Evolutionary conservation across 2,329 filamentous ascomycete species (phyloP), one percentile per base, ranked within the genome.

Genomic region (Colletotrichum cuscutae): DNA sequence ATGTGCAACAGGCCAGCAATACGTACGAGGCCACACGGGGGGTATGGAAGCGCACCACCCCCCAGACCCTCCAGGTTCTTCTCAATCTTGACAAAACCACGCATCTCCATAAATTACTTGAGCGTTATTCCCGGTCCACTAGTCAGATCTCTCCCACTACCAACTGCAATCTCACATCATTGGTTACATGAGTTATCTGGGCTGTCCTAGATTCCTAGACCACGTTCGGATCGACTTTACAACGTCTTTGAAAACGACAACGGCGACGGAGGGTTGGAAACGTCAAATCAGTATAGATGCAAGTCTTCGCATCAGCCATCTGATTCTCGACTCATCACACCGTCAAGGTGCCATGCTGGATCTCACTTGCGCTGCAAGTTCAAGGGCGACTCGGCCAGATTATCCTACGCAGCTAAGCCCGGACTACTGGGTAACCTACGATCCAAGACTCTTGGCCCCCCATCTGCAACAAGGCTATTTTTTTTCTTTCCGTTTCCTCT

Each of bases 401-500:
- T 65, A 56, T 60, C 59, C 30, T 64, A 59, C 65, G 65, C 65
- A 70, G 15, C 35, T 60, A n/a, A 52, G 26, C 22, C 70, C 54
- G 63, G 37, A 19, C 30, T 46, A 26, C 65, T 54, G 65, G 19
- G 65, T 62, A 49, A 49, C 42, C 42, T 19, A 54, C 54, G 52
- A 19, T 64, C 65, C 70, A 69, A 69, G 65, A 69, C 61, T 72
- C 66, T 70, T 70, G 66, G 69, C 66, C 66, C 70, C 66, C 66
- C 66, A 70, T 72, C 60, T 28, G 32, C 52, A 42, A 56, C 52
- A 59, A 49, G 26, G 53, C 54, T 49, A 8, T 32, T 46, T 65
- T 49, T 24, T 19, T 64, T 49, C 26, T 69, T 37, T 28, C 59
- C 42, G 59, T 65, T 64, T 69, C 28, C 59, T 69, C 28, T 49